Evolutionary conservation across 192 early-diverging fungal species (phyloP).

Genomic region (Tieghemiomyces parasiticus): DNA sequence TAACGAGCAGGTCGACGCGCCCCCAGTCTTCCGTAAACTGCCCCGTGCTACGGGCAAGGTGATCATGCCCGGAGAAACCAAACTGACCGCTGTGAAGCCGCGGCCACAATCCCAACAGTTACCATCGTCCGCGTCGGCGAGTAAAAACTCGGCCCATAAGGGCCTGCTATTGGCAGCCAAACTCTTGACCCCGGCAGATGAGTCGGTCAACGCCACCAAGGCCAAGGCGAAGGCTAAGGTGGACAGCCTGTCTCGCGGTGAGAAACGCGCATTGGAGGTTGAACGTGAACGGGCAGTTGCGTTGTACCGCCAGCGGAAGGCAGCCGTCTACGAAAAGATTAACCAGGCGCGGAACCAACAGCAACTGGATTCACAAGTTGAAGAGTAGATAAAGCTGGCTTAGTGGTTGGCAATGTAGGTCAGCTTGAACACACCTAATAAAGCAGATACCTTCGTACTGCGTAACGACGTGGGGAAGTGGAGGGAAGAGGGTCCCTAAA

Average conservation of each 20-base stretch:
- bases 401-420: too few species aligned
- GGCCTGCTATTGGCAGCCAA: not conserved
- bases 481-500: too few species aligned
- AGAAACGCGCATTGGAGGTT: conserved; percentile 26
- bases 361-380: too few species aligned
- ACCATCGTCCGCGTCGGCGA: not conserved
- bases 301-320: conserved; percentile 33
- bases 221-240: conserved; percentile 25
- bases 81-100: not conserved
- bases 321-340: not conserved
- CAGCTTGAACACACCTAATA: too few species aligned
- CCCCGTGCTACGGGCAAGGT: conserved; percentile 28
- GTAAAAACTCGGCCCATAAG: too few species aligned
- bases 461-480: too few species aligned
- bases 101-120: not conserved
- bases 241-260: conserved; percentile 27
- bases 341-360: too few species aligned
- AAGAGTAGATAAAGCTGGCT: too few species aligned
- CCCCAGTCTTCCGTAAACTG: conserved; percentile 23
- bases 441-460: too few species aligned
- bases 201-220: conserved; percentile 22
- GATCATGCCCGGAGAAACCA: conserved; percentile 22
- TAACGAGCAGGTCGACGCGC: conserved; percentile 38
- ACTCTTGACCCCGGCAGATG: conserved; percentile 13
- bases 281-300: conserved; percentile 34